Base-by-base conservation (phyloP, 208 protist genomes). In the Leishmania major region DNA sequence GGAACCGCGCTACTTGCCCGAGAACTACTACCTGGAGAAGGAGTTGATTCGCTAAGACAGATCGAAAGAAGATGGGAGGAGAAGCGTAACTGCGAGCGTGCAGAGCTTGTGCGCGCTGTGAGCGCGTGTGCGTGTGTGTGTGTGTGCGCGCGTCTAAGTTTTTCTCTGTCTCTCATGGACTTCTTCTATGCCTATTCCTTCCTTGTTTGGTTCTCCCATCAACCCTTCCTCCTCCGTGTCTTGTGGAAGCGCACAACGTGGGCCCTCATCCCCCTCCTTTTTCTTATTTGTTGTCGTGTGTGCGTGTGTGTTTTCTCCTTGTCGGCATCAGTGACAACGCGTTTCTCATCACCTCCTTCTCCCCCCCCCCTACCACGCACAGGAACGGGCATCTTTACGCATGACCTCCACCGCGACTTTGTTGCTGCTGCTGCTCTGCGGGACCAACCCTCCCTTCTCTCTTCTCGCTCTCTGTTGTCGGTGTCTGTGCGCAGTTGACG, bases 11-110 rank as follows among this genome's bases (percentile, higher is more conserved):
- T 96, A 96, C 87, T 80, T 86, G 73, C 81, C 81, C 55, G 86
- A 89, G 70, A 85, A 84, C 28, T 94, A 91, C 84, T 96, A 96
- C 80, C 85, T 95, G n/a, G 84, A 79, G n/a, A 80, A 91, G 76
- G 66, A 91, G 45, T 77, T 93, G 19, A 86, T 87, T 13, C 70
- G 77, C 25, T 82, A 77, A 78, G 40, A 35, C 43, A 35, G 31
- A 40, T 19, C 1, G 13, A 53, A 6, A 43, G 17, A 74, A 51
- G n/a, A 19, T 53, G 43, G 51, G 47, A 53, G 70, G 45, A 51
- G 45, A 55, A 15, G 57, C 25, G 25, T 25, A 62, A 15, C 57
- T 0, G 7, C 57, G 57, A 31, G 57, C 25, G 25, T 5, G 31
- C 60, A n/a, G 11, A 67, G 28, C 22, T 35, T 55, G 51, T 55